Conservation (phyloP, 495 filamentous ascomycete genomes). For the Chlorociboria aeruginascens region DNA sequence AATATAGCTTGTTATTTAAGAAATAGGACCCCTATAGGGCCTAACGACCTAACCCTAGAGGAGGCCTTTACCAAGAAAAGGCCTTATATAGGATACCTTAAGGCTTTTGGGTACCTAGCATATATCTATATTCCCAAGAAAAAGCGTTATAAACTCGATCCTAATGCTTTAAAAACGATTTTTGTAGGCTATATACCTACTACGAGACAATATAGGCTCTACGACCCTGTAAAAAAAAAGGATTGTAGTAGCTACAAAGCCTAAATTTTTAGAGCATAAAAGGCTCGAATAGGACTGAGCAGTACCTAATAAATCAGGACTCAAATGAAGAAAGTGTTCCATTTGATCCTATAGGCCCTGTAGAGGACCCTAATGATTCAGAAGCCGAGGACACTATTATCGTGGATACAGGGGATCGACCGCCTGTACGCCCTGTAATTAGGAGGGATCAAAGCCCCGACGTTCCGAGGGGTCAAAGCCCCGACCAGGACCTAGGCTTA, state of each 20-base stretch:
- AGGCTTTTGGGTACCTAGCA: background rate
- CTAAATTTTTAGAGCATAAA: background rate
- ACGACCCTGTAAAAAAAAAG: background rate
- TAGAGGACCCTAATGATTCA: background rate
- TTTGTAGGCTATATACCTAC: too few species aligned
- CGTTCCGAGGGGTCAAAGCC: background rate
- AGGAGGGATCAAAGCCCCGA: too few species aligned
- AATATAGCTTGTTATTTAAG: slow-evolving; percentile 2
- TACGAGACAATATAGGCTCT: background rate
- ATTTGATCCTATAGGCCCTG: background rate
- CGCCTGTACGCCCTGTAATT: too few species aligned
- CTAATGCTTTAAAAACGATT: background rate
- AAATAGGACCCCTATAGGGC: slow-evolving; percentile 6
- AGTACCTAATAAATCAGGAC: background rate
- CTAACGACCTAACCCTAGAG: slow-evolving; percentile 1
- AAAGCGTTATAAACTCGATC: background rate
- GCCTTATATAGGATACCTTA: background rate
- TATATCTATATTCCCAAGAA: background rate
- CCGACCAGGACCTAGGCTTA: background rate
- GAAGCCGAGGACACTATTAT: background rate
- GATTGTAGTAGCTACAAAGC: slow-evolving; percentile 1
- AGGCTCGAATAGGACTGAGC: background rate
- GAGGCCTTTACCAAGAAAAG: slow-evolving; percentile 1
- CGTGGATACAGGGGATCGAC: too few species aligned
- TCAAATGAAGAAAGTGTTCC: background rate